These are phyloP conservation scores for Clarireedia hainanense DNA, from an alignment of 2,329 filamentous ascomycete species.

Conservation along the genomic window DNA sequence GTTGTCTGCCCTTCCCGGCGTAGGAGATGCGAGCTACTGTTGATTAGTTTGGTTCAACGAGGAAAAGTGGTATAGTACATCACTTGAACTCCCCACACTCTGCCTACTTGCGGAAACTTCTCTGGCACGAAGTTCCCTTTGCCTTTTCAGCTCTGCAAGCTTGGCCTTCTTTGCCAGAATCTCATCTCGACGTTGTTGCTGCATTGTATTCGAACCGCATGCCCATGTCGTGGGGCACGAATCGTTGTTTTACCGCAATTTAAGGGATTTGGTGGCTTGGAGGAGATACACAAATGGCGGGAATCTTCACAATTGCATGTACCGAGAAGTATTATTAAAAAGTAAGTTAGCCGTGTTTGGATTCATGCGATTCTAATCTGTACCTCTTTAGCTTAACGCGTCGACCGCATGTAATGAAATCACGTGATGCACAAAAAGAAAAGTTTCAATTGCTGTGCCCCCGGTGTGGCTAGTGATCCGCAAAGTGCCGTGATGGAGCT, in stretches of 20 bases:
- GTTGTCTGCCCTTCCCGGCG: conserved; percentile 59
- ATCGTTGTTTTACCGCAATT: conserved; percentile 2
- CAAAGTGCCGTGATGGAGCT: conserved; percentile 9
- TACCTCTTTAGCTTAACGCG: not conserved
- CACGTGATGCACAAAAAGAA: not conserved
- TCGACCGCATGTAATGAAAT: conserved; percentile 5
- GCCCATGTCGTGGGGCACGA: conserved; percentile 22
- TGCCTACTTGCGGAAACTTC: conserved; percentile 65
- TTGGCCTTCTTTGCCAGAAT: conserved; percentile 95
- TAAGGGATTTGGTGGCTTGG: not conserved
- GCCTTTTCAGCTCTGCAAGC: conserved; percentile 90
- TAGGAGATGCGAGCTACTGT: conserved; percentile 57
- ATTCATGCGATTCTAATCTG: not conserved
- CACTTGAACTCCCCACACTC: conserved; percentile 58
- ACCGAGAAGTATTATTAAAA: too few species aligned
- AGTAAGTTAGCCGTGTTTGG: not conserved
- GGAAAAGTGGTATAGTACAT: conserved; percentile 47
- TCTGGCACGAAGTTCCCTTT: conserved; percentile 74
- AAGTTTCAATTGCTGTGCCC: not conserved
- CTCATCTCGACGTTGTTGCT: conserved; percentile 83
- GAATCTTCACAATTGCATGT: too few species aligned
- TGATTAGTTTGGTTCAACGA: conserved; percentile 23
- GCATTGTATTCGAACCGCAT: conserved; percentile 29
- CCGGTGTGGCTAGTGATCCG: not conserved
- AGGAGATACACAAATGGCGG: too few species aligned